Conservation (phyloP, 176 grass and related monocot genomes). For the sorghum (Sorghum bicolor) region DNA sequence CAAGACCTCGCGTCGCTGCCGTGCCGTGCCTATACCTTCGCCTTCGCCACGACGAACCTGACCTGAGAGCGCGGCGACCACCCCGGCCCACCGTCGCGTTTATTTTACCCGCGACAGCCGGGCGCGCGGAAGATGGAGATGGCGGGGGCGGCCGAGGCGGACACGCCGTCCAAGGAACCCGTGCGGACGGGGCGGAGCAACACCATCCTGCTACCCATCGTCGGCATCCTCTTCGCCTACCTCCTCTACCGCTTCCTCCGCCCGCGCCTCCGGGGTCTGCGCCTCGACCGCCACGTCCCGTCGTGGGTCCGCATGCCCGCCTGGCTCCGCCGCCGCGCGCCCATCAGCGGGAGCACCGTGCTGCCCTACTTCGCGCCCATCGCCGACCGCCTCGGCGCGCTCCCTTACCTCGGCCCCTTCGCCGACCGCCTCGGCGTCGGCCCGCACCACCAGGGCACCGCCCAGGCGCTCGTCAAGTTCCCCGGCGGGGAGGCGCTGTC, state of each 20-base stretch:
- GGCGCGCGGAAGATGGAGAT: background rate
- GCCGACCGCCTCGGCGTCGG: slow-evolving; percentile 40
- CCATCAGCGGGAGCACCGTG: slow-evolving; percentile 7
- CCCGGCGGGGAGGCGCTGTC: slow-evolving; percentile 75
- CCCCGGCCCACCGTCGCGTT: background rate
- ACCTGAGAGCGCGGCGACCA: background rate
- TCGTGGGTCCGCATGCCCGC: slow-evolving; percentile 6
- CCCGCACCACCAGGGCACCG: background rate
- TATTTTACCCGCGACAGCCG: background rate
- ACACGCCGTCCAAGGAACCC: slow-evolving; percentile 15
- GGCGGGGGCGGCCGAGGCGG: slow-evolving; percentile 15
- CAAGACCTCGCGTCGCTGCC: background rate
- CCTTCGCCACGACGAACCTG: slow-evolving; percentile 18
- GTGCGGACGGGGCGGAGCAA: slow-evolving; percentile 44
- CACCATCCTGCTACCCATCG: slow-evolving; percentile 53
- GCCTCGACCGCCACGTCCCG: slow-evolving; percentile 33
- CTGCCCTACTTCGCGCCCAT: slow-evolving; percentile 56
- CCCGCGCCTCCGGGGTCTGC: slow-evolving; percentile 45
- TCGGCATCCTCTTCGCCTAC: slow-evolving; percentile 51
- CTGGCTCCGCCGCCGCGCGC: slow-evolving; percentile 44
- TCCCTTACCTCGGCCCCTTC: slow-evolving; percentile 42
- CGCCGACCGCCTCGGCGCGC: slow-evolving; percentile 57
- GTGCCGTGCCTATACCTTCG: slow-evolving; percentile 1
- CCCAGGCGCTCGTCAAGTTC: slow-evolving; percentile 57
- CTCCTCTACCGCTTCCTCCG: slow-evolving; percentile 58